Evolutionary conservation across 2,329 filamentous ascomycete species (phyloP).

Genomic region (Trichoderma sp.): DNA sequence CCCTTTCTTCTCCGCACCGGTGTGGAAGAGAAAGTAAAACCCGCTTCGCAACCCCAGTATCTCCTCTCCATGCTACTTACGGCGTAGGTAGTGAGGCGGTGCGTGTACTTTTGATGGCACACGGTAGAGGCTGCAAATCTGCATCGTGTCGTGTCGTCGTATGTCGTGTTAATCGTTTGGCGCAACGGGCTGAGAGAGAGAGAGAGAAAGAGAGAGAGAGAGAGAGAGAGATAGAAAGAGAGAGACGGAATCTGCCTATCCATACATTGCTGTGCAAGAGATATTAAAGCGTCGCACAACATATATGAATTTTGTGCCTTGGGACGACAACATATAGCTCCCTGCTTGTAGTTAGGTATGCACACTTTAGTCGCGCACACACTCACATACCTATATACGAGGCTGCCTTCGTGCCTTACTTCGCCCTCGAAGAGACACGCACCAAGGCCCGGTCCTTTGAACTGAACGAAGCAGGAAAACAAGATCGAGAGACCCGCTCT

Average conservation of each 20-base stretch:
- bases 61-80: background rate
- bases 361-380: background rate
- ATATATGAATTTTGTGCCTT: constrained; percentile 15
- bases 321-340: constrained; percentile 3
- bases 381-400: background rate
- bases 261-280: background rate
- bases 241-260: background rate
- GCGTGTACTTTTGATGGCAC: background rate
- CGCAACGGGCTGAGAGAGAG: background rate
- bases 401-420: constrained; percentile 2
- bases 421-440: background rate
- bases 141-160: background rate
- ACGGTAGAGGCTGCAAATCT: background rate
- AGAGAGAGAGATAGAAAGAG: no score
- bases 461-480: background rate
- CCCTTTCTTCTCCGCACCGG: constrained; percentile 7
- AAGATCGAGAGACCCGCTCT: constrained; percentile 8
- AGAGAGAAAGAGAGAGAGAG: no score
- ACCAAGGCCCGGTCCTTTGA: background rate
- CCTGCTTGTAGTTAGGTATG: constrained; percentile 1
- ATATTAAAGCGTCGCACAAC: constrained; percentile 6
- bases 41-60: background rate
- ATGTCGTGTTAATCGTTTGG: background rate
- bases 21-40: background rate
- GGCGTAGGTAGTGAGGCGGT: background rate